Evolutionary conservation across 78 protist genomes (phyloP), one percentile per base, ranked within the genome.

Genomic region (Cavenderia fasciculata): DNA sequence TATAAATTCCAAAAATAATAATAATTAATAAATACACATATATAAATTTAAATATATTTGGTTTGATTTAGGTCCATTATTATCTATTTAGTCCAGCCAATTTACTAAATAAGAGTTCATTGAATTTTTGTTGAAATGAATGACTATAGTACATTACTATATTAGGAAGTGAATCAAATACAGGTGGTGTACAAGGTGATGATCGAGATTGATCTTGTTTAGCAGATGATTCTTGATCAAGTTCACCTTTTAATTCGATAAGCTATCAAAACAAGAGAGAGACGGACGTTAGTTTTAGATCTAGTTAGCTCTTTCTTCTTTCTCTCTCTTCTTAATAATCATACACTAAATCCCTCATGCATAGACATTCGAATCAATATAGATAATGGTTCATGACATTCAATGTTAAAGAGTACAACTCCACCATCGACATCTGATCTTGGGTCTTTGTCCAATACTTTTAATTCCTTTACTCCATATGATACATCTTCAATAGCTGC

Each of bases 111-210:
- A 63, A 34, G 6, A 38, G 72, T 40, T 63, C 27, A n/a, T 63
- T 43, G 8, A 63, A 63, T 40, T 19, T 5, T 36, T 16, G n/a
- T 36, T 63, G 72, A 40, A 19, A 63, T 21, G 8, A 19, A 2
- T 63, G 51, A 63, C 72, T 63, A 21, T 63, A 63, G 72, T 40
- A 19, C 72, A 63, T 63, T 38, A 63, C 18, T 40, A 63, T 7
- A 19, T 14, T 36, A 38, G 72, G 38, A 6, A 63, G 47, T 16
- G 72, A 33, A 63, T 63, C 72, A 38, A 49, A 49, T 12, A 63
- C 33, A 38, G 72, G 38, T 63, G 2, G 47, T 19, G 14, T n/a
- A n/a, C n/a, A n/a, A n/a, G n/a, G n/a, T n/a, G n/a, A n/a, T n/a
- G n/a, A n/a, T n/a, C n/a, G n/a, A n/a, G n/a, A n/a, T n/a, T n/a